Base-by-base conservation (phyloP, 2,329 filamentous ascomycete species). In the Pseudomassariella vexata region DNA sequence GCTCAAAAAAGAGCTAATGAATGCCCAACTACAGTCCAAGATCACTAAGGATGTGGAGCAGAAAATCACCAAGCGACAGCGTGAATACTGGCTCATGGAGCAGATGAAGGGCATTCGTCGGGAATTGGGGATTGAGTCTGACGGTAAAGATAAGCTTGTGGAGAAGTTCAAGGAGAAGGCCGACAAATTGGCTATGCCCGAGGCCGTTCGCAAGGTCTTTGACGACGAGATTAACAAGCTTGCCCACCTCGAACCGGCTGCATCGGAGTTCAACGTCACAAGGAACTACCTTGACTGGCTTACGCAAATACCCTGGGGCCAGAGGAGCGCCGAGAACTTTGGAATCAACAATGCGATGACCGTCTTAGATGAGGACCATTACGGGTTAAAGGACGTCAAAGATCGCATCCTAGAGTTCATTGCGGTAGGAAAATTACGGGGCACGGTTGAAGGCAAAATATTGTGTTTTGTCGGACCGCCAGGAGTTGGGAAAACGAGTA, bases 71-170 rank as follows among this genome's bases (percentile, higher is more conserved):
- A 96, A 98, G 64, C 82, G 90, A 19, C 92, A 98, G 57, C 80
- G 92, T 32, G 92, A 98, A 55, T 98, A 96, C 64, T 96, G 88
- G 85, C 68, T 98, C 28, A 94, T 95, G 87, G 92, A 98, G 62
- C 94, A 98, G 59, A 95, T 98, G 89, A 96, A 96, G 68, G 92
- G 89, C 17, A 98, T 98, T 52, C 83, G 87, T 37, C 77, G 92
- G 37, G 92, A 98, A 60, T 76, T 98, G 29, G 92, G 94, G 15
- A 86, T 98, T 32, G 94, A 98, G 57, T 94, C 87, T 5, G 92
- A 98, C 53, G 92, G 94, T 43, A 98, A 96, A 62, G 92, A 98
- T 53, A 96, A 96, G 64, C 71, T 98, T 9, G 85, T 98, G 2
- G 92, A 96, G 58, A 94, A 85, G 57, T 98, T 98, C 68, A 92